These are phyloP conservation scores for Solanum peruvianum DNA, from an alignment of 257 asterid genomes.

Conservation along the genomic window DNA sequence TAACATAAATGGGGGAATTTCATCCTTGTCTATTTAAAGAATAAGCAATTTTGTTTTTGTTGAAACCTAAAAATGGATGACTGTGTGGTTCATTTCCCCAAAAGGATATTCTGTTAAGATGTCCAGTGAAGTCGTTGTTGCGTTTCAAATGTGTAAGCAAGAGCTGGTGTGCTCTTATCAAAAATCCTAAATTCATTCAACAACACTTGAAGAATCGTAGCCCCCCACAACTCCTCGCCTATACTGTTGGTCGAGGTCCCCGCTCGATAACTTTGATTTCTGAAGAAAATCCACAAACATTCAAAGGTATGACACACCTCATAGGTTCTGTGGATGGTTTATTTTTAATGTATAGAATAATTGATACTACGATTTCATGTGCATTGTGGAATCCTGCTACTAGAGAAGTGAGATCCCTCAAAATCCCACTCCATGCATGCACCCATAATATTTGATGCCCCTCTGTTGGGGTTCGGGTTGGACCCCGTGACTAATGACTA, in stretches of 20 bases:
- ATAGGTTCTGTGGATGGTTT: neutral
- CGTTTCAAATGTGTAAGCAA: neutral
- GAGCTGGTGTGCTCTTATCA: neutral
- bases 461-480: neutral
- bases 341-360: neutral
- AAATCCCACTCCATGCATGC: neutral
- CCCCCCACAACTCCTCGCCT: neutral
- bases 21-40: neutral
- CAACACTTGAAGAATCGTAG: neutral
- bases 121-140: neutral
- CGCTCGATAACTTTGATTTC: neutral
- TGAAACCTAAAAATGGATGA: neutral
- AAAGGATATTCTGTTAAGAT: neutral
- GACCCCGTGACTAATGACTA: neutral
- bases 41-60: neutral
- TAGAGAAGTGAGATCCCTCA: neutral
- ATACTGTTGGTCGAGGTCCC: neutral
- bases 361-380: neutral
- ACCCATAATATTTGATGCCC: neutral
- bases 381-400: neutral
- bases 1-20: neutral
- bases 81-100: neutral
- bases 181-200: neutral
- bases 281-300: neutral
- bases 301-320: neutral